Evolutionary conservation across 352 stramenopile species (phyloP).

Genomic region (Globisporangium solare): DNA sequence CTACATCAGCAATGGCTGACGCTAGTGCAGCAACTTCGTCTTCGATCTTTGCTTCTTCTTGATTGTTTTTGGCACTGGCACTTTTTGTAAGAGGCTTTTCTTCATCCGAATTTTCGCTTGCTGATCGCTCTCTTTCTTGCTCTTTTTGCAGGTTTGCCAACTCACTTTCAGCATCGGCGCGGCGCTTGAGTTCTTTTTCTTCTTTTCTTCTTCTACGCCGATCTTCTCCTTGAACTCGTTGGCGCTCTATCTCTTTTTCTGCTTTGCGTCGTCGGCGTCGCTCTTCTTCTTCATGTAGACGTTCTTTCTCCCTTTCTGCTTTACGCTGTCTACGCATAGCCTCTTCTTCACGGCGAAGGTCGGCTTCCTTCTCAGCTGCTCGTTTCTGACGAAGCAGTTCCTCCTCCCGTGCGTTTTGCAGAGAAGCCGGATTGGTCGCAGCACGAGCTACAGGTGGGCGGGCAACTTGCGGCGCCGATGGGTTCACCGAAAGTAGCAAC

Average conservation of each 20-base stretch:
- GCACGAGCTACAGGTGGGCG: slow-evolving; percentile 4
- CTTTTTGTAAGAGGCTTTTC: background rate
- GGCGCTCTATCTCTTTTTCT: slow-evolving; percentile 6
- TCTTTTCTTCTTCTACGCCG: slow-evolving; percentile 8
- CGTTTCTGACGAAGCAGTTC: slow-evolving; percentile 6
- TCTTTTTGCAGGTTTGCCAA: slow-evolving; percentile 14
- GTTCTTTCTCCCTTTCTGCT: slow-evolving; percentile 9
- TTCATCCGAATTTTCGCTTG: background rate
- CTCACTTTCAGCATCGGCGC: background rate
- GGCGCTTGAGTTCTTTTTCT: slow-evolving; percentile 9
- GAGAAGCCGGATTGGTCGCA: slow-evolving; percentile 14
- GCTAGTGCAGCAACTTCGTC: slow-evolving; percentile 11
- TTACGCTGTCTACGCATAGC: slow-evolving; percentile 1
- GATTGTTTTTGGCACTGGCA: background rate
- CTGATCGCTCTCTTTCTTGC: slow-evolving; percentile 9
- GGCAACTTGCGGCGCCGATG: background rate
- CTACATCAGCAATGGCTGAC: background rate
- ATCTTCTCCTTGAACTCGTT: slow-evolving; percentile 2
- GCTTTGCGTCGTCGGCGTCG: slow-evolving; percentile 10
- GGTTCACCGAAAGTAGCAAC: slow-evolving; percentile 32
- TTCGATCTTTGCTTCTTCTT: slow-evolving; percentile 14
- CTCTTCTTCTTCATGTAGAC: slow-evolving; percentile 1
- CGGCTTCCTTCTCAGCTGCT: slow-evolving; percentile 6
- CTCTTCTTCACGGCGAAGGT: slow-evolving; percentile 1
- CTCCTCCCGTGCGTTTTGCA: slow-evolving; percentile 20